Conservation (phyloP, 2,329 filamentous ascomycete genomes). For the Penicillium brevicompactum region DNA sequence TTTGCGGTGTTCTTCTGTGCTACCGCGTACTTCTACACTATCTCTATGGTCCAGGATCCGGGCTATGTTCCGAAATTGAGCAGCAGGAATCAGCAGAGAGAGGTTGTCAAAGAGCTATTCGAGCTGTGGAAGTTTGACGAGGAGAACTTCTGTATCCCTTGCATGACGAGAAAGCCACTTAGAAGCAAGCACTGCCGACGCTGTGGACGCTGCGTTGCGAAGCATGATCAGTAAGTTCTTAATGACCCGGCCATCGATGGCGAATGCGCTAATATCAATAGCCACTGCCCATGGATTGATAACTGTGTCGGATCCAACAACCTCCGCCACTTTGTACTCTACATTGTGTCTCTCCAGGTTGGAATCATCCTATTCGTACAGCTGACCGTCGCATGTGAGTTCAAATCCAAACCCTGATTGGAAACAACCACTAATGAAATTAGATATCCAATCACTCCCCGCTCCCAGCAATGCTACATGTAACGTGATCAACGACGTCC, state of each 20-base stretch:
- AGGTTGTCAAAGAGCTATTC: constrained; percentile 84
- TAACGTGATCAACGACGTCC: constrained; percentile 70
- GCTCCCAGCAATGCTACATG: constrained; percentile 58
- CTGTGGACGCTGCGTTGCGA: constrained; percentile 89
- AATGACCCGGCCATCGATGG: background rate
- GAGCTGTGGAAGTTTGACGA: constrained; percentile 89
- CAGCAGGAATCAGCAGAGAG: constrained; percentile 86
- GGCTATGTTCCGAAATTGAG: constrained; percentile 90
- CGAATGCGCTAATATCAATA: constrained; percentile 40
- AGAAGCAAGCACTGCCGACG: constrained; percentile 94
- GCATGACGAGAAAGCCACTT: constrained; percentile 90
- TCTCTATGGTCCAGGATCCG: constrained; percentile 84
- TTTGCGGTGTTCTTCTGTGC: constrained; percentile 68
- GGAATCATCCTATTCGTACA: constrained; percentile 74
- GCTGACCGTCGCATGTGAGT: constrained; percentile 72
- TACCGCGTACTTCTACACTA: constrained; percentile 82
- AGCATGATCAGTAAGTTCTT: constrained; percentile 84
- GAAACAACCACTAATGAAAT: background rate
- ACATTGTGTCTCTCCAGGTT: constrained; percentile 74
- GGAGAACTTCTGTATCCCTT: constrained; percentile 87
- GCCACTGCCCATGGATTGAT: constrained; percentile 96
- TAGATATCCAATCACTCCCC: constrained; percentile 67
- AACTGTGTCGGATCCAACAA: constrained; percentile 97
- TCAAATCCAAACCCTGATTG: background rate
- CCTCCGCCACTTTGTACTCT: constrained; percentile 91